Evolutionary conservation across 805 yeast species (phyloP).

Genomic region (Kodamaea fukazawae): DNA sequence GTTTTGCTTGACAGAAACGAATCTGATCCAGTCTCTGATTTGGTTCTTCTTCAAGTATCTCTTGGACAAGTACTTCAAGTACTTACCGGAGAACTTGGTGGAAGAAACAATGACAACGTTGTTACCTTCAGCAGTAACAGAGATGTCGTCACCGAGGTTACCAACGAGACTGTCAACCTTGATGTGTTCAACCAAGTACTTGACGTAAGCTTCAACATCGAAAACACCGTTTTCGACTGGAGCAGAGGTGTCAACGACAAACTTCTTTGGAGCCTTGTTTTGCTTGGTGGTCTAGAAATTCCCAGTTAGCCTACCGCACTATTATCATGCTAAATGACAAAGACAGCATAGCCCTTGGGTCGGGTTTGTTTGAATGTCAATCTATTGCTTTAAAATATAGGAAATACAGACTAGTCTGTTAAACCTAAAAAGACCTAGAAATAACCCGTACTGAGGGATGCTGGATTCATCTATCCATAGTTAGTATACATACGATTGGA

Average conservation of each 20-base stretch:
- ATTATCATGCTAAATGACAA: slow-evolving; percentile 28
- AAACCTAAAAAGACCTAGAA: slow-evolving; percentile 1
- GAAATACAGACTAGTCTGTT: not conserved
- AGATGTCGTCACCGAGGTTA: slow-evolving; percentile 93
- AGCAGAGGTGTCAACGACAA: slow-evolving; percentile 93
- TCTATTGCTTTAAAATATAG: slow-evolving; percentile 4
- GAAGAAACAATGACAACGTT: slow-evolving; percentile 86
- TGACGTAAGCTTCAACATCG: slow-evolving; percentile 96
- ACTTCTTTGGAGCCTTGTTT: slow-evolving; percentile 74
- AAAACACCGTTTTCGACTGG: slow-evolving; percentile 97
- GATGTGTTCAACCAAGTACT: slow-evolving; percentile 98
- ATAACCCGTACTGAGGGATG: slow-evolving; percentile 38
- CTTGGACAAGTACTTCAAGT: slow-evolving; percentile 99
- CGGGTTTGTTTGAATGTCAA: slow-evolving; percentile 30
- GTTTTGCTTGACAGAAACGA: slow-evolving; percentile 93
- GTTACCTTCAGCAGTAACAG: slow-evolving; percentile 82
- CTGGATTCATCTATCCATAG: slow-evolving; percentile 23
- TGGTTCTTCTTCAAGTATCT: slow-evolving; percentile 99
- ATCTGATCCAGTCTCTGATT: slow-evolving; percentile 99
- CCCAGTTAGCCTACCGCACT: slow-evolving; percentile 74
- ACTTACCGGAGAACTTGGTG: slow-evolving; percentile 98
- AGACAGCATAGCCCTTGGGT: slow-evolving; percentile 51
- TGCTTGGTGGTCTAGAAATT: slow-evolving; percentile 67
- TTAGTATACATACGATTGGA: slow-evolving; percentile 78
- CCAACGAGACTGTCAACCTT: slow-evolving; percentile 96